A percentile compares a stretch with the other conserved stretches of the same genome.
phyloP scores from a whole-genome alignment of 2,329 filamentous ascomycete genomes.

The Colletotrichum salicis region DNA sequence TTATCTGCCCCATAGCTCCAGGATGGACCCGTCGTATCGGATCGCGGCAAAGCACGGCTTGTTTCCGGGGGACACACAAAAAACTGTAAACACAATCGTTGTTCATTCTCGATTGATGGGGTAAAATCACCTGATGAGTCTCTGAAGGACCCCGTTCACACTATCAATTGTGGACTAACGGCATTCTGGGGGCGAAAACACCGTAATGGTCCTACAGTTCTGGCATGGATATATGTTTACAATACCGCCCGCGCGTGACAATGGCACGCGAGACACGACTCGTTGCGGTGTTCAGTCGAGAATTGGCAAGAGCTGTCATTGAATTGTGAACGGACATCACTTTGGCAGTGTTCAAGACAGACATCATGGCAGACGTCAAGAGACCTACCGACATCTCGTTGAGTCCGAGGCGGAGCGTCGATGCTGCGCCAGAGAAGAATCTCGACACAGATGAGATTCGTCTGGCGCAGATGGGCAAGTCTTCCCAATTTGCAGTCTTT shows the following conservation, averaged over 20 bases:
- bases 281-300: neutral
- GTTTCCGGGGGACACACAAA: conserved; percentile 2
- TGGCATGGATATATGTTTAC: conserved; percentile 22
- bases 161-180: conserved; percentile 33
- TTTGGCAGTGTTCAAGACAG: neutral
- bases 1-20: conserved; percentile 1
- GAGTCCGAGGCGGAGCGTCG: conserved; percentile 27
- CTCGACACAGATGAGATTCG: conserved; percentile 51
- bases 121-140: conserved; percentile 9
- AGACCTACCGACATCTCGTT: conserved; percentile 18
- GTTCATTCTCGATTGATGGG: neutral
- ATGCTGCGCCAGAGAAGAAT: conserved; percentile 20
- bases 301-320: neutral
- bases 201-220: neutral
- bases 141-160: neutral
- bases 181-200: conserved; percentile 9
- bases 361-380: conserved; percentile 23
- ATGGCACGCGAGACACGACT: conserved; percentile 10
- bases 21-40: neutral
- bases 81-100: neutral
- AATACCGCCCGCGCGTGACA: conserved; percentile 5
- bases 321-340: neutral
- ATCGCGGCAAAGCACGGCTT: conserved; percentile 13
- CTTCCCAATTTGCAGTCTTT: neutral
- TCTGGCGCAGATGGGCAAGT: conserved; percentile 56